phyloP scores from a whole-genome alignment of 225 moss, liverwort and hornwort genomes.

The Marchantia paleacea region DNA sequence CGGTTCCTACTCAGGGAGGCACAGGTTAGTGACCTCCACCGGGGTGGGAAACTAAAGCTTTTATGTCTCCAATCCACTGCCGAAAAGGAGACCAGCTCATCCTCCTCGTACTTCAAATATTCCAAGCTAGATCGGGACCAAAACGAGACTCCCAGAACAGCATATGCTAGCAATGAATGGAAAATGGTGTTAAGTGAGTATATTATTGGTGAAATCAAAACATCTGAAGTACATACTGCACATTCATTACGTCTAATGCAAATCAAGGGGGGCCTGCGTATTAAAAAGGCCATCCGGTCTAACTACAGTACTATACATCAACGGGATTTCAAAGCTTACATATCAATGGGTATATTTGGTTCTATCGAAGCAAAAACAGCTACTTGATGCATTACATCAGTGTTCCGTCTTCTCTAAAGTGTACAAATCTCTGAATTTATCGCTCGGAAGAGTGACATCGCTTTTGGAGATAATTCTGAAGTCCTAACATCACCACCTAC shows the following conservation, averaged over 20 bases:
- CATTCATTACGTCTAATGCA: background rate
- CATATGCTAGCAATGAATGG: too few species aligned
- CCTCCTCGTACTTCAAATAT: too few species aligned
- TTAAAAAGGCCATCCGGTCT: background rate
- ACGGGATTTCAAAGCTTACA: slow-evolving; percentile 10
- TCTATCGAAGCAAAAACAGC: slow-evolving; percentile 1
- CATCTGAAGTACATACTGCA: slow-evolving; percentile 14
- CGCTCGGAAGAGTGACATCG: background rate
- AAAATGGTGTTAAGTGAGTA: too few species aligned
- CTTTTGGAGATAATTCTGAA: background rate
- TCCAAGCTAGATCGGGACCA: too few species aligned
- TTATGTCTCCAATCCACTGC: too few species aligned
- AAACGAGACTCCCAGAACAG: too few species aligned
- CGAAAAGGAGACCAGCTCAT: too few species aligned
- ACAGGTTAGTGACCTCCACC: too few species aligned
- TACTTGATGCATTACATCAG: slow-evolving; percentile 12
- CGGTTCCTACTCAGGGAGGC: too few species aligned
- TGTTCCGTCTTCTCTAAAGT: slow-evolving; percentile 5
- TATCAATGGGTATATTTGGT: slow-evolving; percentile 2
- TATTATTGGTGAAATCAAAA: background rate
- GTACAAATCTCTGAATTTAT: slow-evolving; percentile 5
- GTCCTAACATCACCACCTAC: slow-evolving; percentile 1
- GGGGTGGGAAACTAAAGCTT: too few species aligned
- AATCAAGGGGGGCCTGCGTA: background rate
- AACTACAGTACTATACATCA: slow-evolving; percentile 16